Percentiles rank a stretch among this genome's conserved stretches.
phyloP scores from a whole-genome alignment of 441 rosid species.

The Arabidopsis hybrid region DNA sequence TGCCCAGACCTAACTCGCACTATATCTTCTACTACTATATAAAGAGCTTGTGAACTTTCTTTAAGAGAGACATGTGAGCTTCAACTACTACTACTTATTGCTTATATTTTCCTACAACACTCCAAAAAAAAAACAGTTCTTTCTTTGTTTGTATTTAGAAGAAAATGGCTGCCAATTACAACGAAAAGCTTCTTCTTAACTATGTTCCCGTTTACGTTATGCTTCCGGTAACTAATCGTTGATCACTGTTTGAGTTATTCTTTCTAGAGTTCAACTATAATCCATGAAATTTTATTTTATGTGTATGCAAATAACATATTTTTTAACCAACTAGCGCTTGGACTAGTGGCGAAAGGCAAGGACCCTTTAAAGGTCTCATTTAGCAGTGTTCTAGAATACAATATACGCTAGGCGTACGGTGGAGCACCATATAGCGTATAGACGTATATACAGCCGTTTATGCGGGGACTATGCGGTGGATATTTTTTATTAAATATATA shows the following conservation, averaged over 20 bases:
- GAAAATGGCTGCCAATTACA: constrained; percentile 37
- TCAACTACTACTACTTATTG: not conserved
- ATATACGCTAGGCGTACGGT: too few species aligned
- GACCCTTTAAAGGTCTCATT: not conserved
- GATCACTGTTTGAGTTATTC: not conserved
- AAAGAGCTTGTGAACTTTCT: constrained; percentile 7
- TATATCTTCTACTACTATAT: constrained; percentile 1
- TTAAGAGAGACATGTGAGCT: not conserved
- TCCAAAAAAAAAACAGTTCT: not conserved
- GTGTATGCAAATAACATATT: not conserved
- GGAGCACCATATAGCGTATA: too few species aligned
- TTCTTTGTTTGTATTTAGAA: not conserved
- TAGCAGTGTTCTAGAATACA: too few species aligned
- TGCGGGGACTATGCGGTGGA: too few species aligned
- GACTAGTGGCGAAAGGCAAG: not conserved
- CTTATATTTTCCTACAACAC: not conserved
- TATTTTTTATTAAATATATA: too few species aligned
- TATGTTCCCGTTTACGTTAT: constrained; percentile 79
- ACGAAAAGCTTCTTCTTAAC: constrained; percentile 61
- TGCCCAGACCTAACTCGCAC: not conserved
- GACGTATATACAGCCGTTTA: too few species aligned
- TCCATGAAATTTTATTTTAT: not conserved
- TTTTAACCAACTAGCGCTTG: not conserved
- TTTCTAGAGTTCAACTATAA: not conserved
- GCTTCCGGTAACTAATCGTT: constrained; percentile 74